Base-by-base conservation (phyloP, 2,329 filamentous ascomycete species). In the Apiospora saccharicola region DNA sequence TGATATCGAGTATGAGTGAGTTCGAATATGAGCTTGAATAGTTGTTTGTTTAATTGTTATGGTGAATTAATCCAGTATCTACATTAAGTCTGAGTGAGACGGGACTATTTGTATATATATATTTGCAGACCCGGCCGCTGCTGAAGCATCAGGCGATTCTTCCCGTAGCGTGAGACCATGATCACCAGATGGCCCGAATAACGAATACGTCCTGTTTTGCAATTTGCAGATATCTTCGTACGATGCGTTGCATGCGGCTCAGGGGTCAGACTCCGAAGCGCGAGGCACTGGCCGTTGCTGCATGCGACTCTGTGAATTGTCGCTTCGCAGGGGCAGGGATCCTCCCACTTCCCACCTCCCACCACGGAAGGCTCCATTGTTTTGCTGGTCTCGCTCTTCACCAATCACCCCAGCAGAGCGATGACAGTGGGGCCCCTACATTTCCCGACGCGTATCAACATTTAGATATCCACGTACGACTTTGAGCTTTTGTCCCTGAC, bases 161-260 rank as follows among this genome's bases (percentile, higher is more conserved):
- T 41, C 34, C 57, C 57, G 57, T 64, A 64, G 57, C 57, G 57
- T 64, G 57, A 64, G 19, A 41, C 30, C 19, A 64, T 22, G 30
- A 64, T 64, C 8, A 41, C 34, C 57, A 64, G 57, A 64, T 64
- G 57, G 57, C 57, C 57, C 57, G 57, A 64, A 64, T 64, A n/a
- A 1, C 57, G 57, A 41, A 64, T 37, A 12, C 8, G 30, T 41
- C 8, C 10, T 64, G 30, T 64, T 64, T 64, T 41, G 53, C n/a
- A 37, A 37, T n/a, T 41, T 37, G 53, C 30, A 64, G 34, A 41
- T 22, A 41, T 64, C 14, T 64, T 64, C 57, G 57, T 64, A 64
- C 57, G 57, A 64, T 64, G 19, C 1, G 57, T 64, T 64, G 57
- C 57, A 64, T 64, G 57, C 57, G 57, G 34, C 57, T 64, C 57